phyloP scores from a whole-genome alignment of 2,329 filamentous ascomycete species.

The Nigrograna mackinnonii region DNA sequence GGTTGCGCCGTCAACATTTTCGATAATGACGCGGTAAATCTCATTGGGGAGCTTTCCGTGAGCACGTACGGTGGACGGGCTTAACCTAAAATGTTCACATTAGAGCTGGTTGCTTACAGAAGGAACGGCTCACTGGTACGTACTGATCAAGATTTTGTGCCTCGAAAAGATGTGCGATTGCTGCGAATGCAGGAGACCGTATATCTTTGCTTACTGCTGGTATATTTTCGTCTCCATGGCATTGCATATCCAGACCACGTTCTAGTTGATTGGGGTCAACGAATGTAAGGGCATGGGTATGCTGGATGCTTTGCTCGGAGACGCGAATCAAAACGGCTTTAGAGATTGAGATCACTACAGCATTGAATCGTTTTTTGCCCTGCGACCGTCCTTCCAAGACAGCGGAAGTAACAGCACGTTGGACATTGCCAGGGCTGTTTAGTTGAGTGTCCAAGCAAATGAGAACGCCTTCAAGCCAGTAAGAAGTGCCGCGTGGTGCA shows the following conservation, averaged over 20 bases:
- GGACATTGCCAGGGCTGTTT: neutral
- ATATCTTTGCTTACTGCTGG: too few species aligned
- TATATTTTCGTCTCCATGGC: too few species aligned
- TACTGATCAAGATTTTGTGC: neutral
- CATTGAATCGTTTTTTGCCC: neutral
- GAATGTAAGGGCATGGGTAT: neutral
- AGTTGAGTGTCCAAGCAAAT: neutral
- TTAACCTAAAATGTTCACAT: neutral
- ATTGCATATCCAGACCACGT: neutral
- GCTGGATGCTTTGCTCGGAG: neutral
- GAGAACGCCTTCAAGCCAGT: slow-evolving; percentile 1
- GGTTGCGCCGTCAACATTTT: neutral
- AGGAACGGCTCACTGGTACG: neutral
- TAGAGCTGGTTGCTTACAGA: neutral
- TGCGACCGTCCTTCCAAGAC: neutral
- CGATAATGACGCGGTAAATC: slow-evolving; percentile 1
- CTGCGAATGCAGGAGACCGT: neutral
- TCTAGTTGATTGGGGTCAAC: neutral
- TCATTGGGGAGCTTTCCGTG: slow-evolving; percentile 3
- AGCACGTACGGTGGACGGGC: neutral
- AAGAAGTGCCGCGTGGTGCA: neutral
- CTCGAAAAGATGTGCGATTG: slow-evolving; percentile 2
- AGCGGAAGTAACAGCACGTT: neutral
- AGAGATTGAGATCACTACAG: neutral
- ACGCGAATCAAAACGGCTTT: slow-evolving; percentile 1